These are phyloP conservation scores for Acorus calamus DNA, from an alignment of 106 monocot species.

Conservation along the genomic window DNA sequence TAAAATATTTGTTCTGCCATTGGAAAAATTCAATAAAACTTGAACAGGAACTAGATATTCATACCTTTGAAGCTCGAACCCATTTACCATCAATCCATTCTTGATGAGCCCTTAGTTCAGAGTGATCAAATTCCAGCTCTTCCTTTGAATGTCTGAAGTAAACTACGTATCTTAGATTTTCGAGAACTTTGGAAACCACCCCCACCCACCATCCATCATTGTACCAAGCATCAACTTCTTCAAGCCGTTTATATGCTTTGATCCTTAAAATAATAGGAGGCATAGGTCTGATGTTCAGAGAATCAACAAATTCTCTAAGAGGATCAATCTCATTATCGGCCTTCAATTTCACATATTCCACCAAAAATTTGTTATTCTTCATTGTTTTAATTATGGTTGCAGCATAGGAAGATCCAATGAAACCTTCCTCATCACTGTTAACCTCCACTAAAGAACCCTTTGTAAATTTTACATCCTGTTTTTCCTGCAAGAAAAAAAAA, in stretches of 20 bases:
- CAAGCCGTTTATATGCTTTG: slow-evolving; percentile 38
- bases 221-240: slow-evolving; percentile 69
- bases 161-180: slow-evolving; percentile 36
- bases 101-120: slow-evolving; percentile 53
- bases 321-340: slow-evolving; percentile 48
- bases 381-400: slow-evolving; percentile 34
- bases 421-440: slow-evolving; percentile 71
- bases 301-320: slow-evolving; percentile 52
- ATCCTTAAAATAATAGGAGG: slow-evolving; percentile 20
- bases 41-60: background rate
- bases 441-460: slow-evolving; percentile 49
- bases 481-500: slow-evolving; percentile 15
- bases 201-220: slow-evolving; percentile 95
- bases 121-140: slow-evolving; percentile 39
- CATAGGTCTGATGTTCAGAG: slow-evolving; percentile 45
- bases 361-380: slow-evolving; percentile 29
- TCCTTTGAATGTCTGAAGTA: slow-evolving; percentile 67
- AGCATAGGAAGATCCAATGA: slow-evolving; percentile 54
- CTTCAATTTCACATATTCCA: slow-evolving; percentile 43
- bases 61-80: slow-evolving; percentile 40
- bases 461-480: slow-evolving; percentile 4
- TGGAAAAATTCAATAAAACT: background rate
- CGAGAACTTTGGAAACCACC: slow-evolving; percentile 54
- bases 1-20: too few relatives aligned
- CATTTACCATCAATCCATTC: slow-evolving; percentile 72